Evolutionary conservation across 2,329 filamentous ascomycete species (phyloP), one percentile per base, ranked within the genome.

Genomic region (Diaporthe velutina): DNA sequence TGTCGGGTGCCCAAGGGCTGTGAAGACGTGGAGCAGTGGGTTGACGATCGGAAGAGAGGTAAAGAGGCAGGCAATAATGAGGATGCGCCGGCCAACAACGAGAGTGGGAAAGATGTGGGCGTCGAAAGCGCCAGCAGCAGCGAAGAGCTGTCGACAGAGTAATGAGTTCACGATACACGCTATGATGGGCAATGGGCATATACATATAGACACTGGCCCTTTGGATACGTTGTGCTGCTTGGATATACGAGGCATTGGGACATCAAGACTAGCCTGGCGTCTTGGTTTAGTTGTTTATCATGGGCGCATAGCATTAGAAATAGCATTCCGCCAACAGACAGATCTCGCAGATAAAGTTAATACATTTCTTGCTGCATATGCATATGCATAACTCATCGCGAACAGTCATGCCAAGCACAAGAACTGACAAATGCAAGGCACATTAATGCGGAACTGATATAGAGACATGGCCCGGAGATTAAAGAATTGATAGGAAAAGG

Each of bases 1-100:
- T 96, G 93, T 80, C 88, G 91, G 35, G 86, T 90, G 13, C 94
- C 95, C 0, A 86, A 83, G 61, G 91, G 91, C 0, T 95, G 93
- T 78, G 90, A 91, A 77, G 83, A 85, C 9, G 84, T 90, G 4
- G 77, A 79, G 12, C 77, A 79, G 22, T 89, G 86, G 87, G 77
- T 78, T 54, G 80, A 76, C 33, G 80, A 80, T 1, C 58, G 70
- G 50, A 54, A 58, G 68, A 73, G 25, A 42, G 57, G 74, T 73
- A 30, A 22, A 7, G 28, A 71, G 33, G 73, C 30, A 10, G 66
- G 60, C 9, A 77, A 79, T 13, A 74, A 61, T 9, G 80, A 82
- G 55, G 78, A 81, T 74, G 83, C 80, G 55, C 10, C 33, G 19
- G 15, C 48, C 38, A 50, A 15, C 6, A n/a, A 22, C n/a, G 61